phyloP scores from a whole-genome alignment of 2,329 filamentous ascomycete genomes.

The Monilinia polystroma region DNA sequence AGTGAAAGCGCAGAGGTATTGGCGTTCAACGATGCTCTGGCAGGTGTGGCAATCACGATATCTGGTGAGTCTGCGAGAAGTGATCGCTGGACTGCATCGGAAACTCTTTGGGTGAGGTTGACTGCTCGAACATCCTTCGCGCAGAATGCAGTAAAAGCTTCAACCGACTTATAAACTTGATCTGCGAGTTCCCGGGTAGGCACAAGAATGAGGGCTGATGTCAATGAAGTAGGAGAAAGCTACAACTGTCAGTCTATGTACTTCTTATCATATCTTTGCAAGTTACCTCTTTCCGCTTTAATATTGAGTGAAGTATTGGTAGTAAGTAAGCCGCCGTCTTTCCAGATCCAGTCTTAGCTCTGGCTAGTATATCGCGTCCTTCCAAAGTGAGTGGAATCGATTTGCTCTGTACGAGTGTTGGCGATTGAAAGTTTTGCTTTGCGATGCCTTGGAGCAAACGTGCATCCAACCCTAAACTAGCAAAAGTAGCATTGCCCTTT shows the following conservation, averaged over 20 bases:
- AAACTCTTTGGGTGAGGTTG: slow-evolving; percentile 88
- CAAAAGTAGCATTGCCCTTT: slow-evolving; percentile 56
- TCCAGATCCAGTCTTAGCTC: slow-evolving; percentile 91
- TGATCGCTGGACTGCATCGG: slow-evolving; percentile 82
- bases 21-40: slow-evolving; percentile 76
- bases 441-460: slow-evolving; percentile 83
- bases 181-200: slow-evolving; percentile 93
- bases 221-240: slow-evolving; percentile 54
- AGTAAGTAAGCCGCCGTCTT: slow-evolving; percentile 97
- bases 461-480: slow-evolving; percentile 76
- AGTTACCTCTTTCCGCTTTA: slow-evolving; percentile 69
- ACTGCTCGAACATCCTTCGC: slow-evolving; percentile 77
- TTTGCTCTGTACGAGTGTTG: slow-evolving; percentile 84
- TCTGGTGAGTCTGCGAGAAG: slow-evolving; percentile 84
- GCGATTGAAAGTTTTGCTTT: slow-evolving; percentile 78
- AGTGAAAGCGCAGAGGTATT: slow-evolving; percentile 70
- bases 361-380: slow-evolving; percentile 85
- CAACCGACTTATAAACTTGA: slow-evolving; percentile 79
- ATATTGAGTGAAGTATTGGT: slow-evolving; percentile 79
- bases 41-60: slow-evolving; percentile 86
- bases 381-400: slow-evolving; percentile 85
- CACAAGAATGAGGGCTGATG: slow-evolving; percentile 82
- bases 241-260: slow-evolving; percentile 37
- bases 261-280: slow-evolving; percentile 1
- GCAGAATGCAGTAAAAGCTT: slow-evolving; percentile 77